Evolutionary conservation across 371 early-diverging fungal genomes (phyloP), one percentile per base, ranked within the genome.

Genomic region (Mortierella sp.): DNA sequence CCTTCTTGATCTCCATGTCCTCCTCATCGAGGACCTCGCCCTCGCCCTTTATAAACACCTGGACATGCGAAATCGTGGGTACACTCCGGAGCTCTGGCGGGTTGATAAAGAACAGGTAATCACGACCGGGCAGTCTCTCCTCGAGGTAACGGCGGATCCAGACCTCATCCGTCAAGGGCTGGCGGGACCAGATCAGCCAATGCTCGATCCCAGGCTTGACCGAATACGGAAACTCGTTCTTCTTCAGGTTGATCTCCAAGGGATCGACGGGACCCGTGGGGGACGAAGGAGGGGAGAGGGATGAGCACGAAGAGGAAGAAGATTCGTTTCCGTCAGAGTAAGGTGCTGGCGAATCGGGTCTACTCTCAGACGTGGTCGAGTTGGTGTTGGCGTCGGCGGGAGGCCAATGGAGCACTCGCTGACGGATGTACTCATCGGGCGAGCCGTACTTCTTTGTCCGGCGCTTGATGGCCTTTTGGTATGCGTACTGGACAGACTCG

Each of bases 181-280:
- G 69, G 1, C 73, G 72, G 22, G 84, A 83, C 84, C 84, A 83
- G 55, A 83, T 83, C 64, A 83, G 43, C 84, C 84, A 83, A 39
- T 83, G 84, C 61, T 83, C 84, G 11, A 83, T 83, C 2, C 84
- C 84, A 0, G 72, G 66, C 29, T 79, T 63, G 73, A 83, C 76
- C 26, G 84, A 83, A 52, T 83, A 83, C 6, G 84, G 84, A 58
- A 83, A 83, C 63, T 83, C 84, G 26, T 83, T 83, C 74, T 83
- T 75, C 48, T 73, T 76, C 31, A 83, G 50, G 22, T 53, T 64
- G 10, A 83, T 44, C 68, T 83, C 84, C n/a, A 83, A 63, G 0
- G 83, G 83, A 22, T 78, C 76, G 34, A 79, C 75, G 14, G 84
- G 84, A 26, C 73, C 84, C 2, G 79, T 79, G 7, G 84, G 84